A percentile compares a stretch with the other conserved stretches of the same genome.
Conservation (phyloP, 495 filamentous ascomycete species). For the Lasiosphaeriaceae sp. region DNA sequence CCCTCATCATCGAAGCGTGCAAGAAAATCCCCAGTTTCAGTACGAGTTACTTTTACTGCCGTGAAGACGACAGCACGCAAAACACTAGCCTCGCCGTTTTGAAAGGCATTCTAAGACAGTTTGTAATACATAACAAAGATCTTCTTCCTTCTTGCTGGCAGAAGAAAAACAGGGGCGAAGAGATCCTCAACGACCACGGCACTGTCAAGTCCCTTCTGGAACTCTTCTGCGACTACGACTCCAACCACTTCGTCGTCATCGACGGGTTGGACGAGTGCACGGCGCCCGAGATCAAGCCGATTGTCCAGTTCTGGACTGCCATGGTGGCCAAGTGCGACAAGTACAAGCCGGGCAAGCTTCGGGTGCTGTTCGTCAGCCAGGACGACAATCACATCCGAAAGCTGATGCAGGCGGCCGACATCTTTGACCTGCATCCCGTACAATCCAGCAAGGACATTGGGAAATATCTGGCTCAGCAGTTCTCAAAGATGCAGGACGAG, state of each 20-base stretch:
- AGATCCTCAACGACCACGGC: conserved; percentile 22
- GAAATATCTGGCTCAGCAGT: conserved; percentile 21
- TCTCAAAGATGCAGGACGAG: conserved; percentile 21
- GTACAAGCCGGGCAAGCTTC: conserved; percentile 25
- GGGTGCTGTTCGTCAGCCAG: conserved; percentile 40
- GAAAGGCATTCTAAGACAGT: conserved; percentile 34
- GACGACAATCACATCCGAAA: conserved; percentile 30
- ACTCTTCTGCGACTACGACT: conserved; percentile 21
- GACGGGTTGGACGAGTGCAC: conserved; percentile 47
- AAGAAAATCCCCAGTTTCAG: conserved; percentile 12
- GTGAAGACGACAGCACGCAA: conserved; percentile 26
- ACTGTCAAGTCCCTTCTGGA: conserved; percentile 29
- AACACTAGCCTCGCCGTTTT: conserved; percentile 29
- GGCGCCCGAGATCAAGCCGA: conserved; percentile 21
- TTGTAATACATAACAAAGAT: conserved; percentile 29
- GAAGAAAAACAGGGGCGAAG: conserved; percentile 21
- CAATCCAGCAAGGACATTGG: conserved; percentile 30
- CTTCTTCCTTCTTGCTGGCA: conserved; percentile 32
- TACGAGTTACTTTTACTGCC: conserved; percentile 43
- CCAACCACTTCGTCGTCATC: conserved; percentile 34
- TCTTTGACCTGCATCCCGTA: conserved; percentile 18
- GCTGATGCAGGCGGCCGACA: conserved; percentile 19
- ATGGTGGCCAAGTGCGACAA: conserved; percentile 21
- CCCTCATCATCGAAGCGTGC: conserved; percentile 32
- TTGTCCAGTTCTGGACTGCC: conserved; percentile 23